Evolutionary conservation across 257 asterid genomes (phyloP), one percentile per base, ranked within the genome.

Genomic region (Lycium ferocissimum): DNA sequence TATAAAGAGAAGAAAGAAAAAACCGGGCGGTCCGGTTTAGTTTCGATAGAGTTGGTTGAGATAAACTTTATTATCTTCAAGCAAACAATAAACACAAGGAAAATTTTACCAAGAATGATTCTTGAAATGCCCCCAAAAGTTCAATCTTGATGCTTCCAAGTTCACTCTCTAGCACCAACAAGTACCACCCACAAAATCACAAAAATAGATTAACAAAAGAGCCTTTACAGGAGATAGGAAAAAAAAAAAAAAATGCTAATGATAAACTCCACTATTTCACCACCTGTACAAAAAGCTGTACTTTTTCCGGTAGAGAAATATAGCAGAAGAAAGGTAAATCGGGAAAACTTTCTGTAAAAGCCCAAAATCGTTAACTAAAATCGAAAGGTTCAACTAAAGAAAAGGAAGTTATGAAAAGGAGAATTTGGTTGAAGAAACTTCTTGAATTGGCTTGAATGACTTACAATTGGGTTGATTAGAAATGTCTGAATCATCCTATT

Each of bases 231-330:
- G 12, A 86, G 85, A 76, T 71, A 62, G 75, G n/a, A 72, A 86
- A 76, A n/a, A n/a, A n/a, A n/a, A 83, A 58, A 84, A 53, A 83
- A 54, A 79, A 87, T 87, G 87, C 51, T 75, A 84, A 94, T 93
- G 97, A 85, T 92, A 89, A 94, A 93, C 76, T 91, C 95, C 82
- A 73, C 89, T 67, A 80, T 89, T 85, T 89, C 91, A 65, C 91
- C 90, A 86, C 94, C 94, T 58, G 45, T 80, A 47, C 94, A 86
- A 78, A 78, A 26, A 53, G 15, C 82, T 69, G 5, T 89, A 57
- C 85, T 82, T 43, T n/a, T n/a, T n/a, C n/a, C n/a, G n/a, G n/a
- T n/a, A n/a, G n/a, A n/a, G n/a, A n/a, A n/a, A n/a, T n/a, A n/a
- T n/a, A n/a, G n/a, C n/a, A n/a, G n/a, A n/a, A n/a, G n/a, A n/a